Evolutionary conservation across 2,329 filamentous ascomycete genomes (phyloP).

Genomic region (Cladophialophora carrionii): DNA sequence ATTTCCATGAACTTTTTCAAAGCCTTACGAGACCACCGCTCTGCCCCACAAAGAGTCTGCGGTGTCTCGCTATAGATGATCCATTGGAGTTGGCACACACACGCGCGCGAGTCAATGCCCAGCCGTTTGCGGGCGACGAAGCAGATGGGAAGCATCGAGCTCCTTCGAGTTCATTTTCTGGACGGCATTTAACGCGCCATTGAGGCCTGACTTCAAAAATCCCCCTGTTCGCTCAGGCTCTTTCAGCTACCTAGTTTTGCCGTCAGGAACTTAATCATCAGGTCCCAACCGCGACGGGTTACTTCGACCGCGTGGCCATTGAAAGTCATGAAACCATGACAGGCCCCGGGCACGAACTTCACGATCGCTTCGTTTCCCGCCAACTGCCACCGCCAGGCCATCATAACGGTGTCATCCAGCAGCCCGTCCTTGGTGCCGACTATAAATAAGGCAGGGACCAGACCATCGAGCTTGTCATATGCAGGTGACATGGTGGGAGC

Average conservation of each 20-base stretch:
- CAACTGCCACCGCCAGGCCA: constrained; percentile 12
- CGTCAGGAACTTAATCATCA: neutral
- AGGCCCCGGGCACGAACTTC: constrained; percentile 4
- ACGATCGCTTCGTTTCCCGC: constrained; percentile 15
- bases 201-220: neutral
- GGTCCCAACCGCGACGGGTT: neutral
- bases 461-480: constrained; percentile 10
- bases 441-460: constrained; percentile 11
- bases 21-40: neutral
- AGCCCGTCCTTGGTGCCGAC: constrained; percentile 8
- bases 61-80: neutral
- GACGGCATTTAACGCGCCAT: neutral
- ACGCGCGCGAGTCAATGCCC: neutral
- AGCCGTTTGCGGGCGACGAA: neutral
- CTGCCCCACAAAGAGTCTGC: neutral
- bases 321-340: constrained; percentile 9
- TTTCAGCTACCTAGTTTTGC: neutral
- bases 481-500: constrained; percentile 3
- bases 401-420: constrained; percentile 17
- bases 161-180: neutral
- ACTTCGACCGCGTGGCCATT: neutral
- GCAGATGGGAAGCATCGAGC: neutral
- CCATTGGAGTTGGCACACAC: neutral
- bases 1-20: neutral
- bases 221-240: neutral